Evolutionary conservation across 164 flowering plant species (phyloP), one percentile per base, ranked within the genome.

Genomic region (Magnolia sinica): DNA sequence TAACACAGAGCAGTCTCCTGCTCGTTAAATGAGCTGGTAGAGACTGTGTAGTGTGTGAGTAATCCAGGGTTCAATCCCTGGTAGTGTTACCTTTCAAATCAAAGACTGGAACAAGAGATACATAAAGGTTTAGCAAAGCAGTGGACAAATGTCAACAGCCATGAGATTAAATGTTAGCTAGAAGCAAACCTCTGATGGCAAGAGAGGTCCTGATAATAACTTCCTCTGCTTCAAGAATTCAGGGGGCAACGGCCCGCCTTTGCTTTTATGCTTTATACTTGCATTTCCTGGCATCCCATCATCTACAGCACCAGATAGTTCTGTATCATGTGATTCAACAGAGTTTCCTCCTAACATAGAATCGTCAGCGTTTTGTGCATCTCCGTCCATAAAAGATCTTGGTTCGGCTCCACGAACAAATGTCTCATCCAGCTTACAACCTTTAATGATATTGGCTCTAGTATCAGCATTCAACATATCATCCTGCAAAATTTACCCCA

Each of bases 121-220:
- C 61, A 55, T 9, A 16, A 55, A 55, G 18, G 10, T 55, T 55
- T 11, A 8, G 16, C 61, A 55, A 16, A 55, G 13, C 61, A 55
- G 18, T 55, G 29, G 69, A 27, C 29, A 24, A 65, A 65, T 23
- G 22, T 23, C 68, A 22, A 65, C 29, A 65, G 68, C 29, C 68
- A 50, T 59, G 23, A 59, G 22, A 8, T 31, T 50, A 8, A 29
- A 52, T 18, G 8, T 64, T 50, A 18, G 67, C 58, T 78, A 75
- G 20, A 10, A 74, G 67, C 80, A 79, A 81, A 94, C 98, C 85
- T 91, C 86, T 45, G 92, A 82, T 68, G 99, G 99, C 65, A 91
- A 82, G 23, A 93, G 80, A 37, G 84, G 82, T 55, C 89, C 87
- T 13, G 87, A 78, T 45, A 82, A 76, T 7, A 51, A 24, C 10